Evolutionary conservation across 192 early-diverging fungal species (phyloP), one percentile per base, ranked within the genome.

Genomic region (Glomus cerebriforme): DNA sequence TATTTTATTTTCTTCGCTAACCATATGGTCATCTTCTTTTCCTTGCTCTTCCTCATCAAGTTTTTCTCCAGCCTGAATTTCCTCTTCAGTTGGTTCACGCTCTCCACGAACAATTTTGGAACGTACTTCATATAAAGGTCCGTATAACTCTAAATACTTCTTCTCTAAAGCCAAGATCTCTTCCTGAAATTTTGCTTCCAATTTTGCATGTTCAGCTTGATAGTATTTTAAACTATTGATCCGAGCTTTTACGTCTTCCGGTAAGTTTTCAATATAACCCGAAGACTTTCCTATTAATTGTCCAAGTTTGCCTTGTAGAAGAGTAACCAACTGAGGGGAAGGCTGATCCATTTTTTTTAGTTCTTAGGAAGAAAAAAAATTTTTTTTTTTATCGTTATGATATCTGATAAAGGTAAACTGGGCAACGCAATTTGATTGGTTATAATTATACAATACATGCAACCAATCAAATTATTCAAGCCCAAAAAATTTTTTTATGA

Each of bases 111-210:
- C 86, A 54, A 97, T 88, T 65, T 87, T 87, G 62, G 87, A 84
- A 81, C 97, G 96, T 90, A 95, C 92, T 79, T 94, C 92, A 83
- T 96, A 99, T 37, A 98, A 85, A 35, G 98, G 97, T 76, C 91
- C 88, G 83, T 97, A 95, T 80, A 91, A 82, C 58, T 85, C 85
- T 54, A 91, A 89, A 86, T 97, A 99, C 84, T 99, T 99, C 90
- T 98, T 98, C 86, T 99, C 98, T 37, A 99, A 86, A 58, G 88
- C 95, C 37, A 95, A 84, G 78, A 99, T 92, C 88, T 99, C 97
- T 82, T 95, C 91, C 73, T 94, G 93, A 90, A 99, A 96, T 86
- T 96, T 87, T 65, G 90, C 86, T 86, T 97, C 95, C 24, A 99
- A 85, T 22, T 89, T 91, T 43, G 89, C 82, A 82, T 97, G 96